Evolutionary conservation across 1,139 yeast species (phyloP), one percentile per base, ranked within the genome.

Genomic region (Sugiyamaella grinbergsii): DNA sequence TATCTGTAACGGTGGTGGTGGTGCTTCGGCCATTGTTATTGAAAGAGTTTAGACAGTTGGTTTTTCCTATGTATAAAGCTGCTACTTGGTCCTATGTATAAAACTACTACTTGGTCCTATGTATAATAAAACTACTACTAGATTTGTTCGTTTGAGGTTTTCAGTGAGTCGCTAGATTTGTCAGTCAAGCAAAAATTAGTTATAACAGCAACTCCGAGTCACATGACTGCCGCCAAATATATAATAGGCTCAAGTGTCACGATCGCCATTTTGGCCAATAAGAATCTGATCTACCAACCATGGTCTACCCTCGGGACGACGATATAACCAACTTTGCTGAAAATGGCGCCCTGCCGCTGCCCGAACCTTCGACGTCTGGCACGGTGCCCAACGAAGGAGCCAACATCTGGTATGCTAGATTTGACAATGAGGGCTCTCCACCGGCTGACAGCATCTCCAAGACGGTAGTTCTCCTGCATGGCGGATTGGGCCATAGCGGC

Each of bases 1-100:
- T 70, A 85, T 93, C 69, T 93, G 98, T 79, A 93, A 93, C 72
- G 98, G 98, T 76, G 98, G 98, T 66, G 98, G 98, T 69, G 98
- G 98, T 69, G 98, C 97, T 52, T 85, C 95, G 53, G 82, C 95
- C 32, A 72, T 88, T 60, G 85, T 88, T 56, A 77, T 88, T 60
- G 91, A 86, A 64, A 58, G 62, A 33, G 57, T 57, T 22, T 56
- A 45, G 31, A 11, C 15, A 8, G 23, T n/a, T 39, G 23, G 11
- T 23, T 11, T 5, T 7, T 23, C 20, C 20, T 13, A 15, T 29
- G 33, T 29, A 29, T n/a, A 29, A 4, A 28, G n/a, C n/a, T 11
- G 13, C 11, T 29, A 29, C n/a, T 29, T 11, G 18, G 24, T 10
- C 18, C 23, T 18, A 15, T 34, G 38, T 29, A 29, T 29, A 29